Conservation (phyloP, 306 rosid species). For the Prinsepia uniflora region DNA sequence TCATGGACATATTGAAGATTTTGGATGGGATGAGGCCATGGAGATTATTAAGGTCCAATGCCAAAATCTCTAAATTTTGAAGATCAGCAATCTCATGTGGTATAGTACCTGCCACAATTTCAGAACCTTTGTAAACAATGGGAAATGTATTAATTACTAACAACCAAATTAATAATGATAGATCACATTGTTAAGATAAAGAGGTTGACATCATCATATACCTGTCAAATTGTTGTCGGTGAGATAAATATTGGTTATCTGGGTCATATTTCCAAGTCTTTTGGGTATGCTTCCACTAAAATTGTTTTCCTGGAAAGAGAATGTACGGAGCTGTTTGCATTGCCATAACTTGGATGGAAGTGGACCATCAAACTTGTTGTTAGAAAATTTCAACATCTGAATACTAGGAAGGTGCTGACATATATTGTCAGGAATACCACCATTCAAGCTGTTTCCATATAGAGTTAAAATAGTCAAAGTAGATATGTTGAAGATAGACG, state of each 20-base stretch:
- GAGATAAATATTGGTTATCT: too few species aligned
- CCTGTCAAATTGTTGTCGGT: background rate
- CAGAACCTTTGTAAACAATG: background rate
- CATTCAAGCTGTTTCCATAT: background rate
- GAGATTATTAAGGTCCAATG: background rate
- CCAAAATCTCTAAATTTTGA: background rate
- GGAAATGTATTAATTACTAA: too few species aligned
- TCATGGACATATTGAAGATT: background rate
- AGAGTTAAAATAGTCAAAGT: background rate
- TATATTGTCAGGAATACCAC: background rate
- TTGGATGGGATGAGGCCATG: background rate
- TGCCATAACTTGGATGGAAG: background rate
- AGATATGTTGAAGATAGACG: too few species aligned
- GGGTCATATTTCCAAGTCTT: background rate
- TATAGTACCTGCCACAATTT: constrained; percentile 13
- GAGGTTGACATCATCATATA: too few species aligned
- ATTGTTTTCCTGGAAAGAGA: background rate
- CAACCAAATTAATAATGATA: background rate
- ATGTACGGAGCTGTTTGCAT: background rate
- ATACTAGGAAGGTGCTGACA: background rate
- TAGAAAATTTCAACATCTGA: background rate
- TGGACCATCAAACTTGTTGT: background rate
- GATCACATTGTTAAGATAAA: background rate
- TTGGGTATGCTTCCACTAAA: background rate
- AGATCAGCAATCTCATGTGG: constrained; percentile 18